Evolutionary conservation across 2,329 filamentous ascomycete species (phyloP).

Genomic region (Colletotrichum phormii): DNA sequence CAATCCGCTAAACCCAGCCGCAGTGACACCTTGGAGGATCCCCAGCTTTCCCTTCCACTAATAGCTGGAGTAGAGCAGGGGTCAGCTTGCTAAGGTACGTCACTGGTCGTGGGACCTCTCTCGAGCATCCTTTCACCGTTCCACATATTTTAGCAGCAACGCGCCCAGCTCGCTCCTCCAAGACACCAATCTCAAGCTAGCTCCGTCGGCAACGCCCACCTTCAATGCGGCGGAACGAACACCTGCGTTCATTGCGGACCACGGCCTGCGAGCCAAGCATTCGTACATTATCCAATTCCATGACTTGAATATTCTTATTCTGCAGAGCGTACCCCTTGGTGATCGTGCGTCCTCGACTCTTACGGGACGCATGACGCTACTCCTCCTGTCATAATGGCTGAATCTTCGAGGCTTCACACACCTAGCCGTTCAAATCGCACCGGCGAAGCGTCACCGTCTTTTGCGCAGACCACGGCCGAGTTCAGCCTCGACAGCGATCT

Average conservation of each 20-base stretch:
- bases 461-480: constrained; percentile 53
- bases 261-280: neutral
- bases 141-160: constrained; percentile 1
- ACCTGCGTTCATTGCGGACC: neutral
- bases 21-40: constrained; percentile 11
- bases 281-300: neutral
- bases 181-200: constrained; percentile 15
- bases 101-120: constrained; percentile 18
- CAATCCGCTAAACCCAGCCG: constrained; percentile 17
- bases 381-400: constrained; percentile 13
- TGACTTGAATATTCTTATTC: neutral
- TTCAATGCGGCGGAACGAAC: constrained; percentile 1
- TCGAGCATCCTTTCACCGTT: constrained; percentile 4
- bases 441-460: constrained; percentile 47
- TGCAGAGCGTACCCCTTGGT: neutral
- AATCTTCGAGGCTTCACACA: constrained; percentile 3
- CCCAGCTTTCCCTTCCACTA: constrained; percentile 20
- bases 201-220: neutral
- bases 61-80: constrained; percentile 21
- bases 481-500: constrained; percentile 50
- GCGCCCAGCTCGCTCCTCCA: constrained; percentile 7
- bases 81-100: constrained; percentile 34
- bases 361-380: constrained; percentile 1
- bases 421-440: constrained; percentile 5
- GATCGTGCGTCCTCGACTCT: neutral